These are phyloP conservation scores for Vigna reflexopilosa DNA, from an alignment of 306 rosid genomes.

Conservation along the genomic window DNA sequence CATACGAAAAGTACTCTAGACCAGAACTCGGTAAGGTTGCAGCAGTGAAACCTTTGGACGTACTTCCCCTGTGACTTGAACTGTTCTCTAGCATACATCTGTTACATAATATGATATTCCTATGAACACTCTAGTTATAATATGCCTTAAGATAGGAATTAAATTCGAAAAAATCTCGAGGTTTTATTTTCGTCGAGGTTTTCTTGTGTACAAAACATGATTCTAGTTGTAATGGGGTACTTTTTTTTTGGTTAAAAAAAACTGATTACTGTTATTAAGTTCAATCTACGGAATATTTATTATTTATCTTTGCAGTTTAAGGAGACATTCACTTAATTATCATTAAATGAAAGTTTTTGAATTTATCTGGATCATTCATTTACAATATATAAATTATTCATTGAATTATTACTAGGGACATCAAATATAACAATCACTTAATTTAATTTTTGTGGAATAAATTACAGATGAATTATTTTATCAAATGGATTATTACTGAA, in stretches of 20 bases:
- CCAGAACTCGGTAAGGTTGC: slow-evolving; percentile 62
- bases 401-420: too few species aligned
- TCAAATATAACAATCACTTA: too few species aligned
- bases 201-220: background rate
- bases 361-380: too few species aligned
- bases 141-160: background rate
- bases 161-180: background rate
- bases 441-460: too few species aligned
- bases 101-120: background rate
- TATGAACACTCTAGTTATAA: background rate
- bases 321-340: too few species aligned
- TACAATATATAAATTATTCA: too few species aligned
- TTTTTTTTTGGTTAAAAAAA: background rate
- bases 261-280: too few species aligned
- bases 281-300: too few species aligned
- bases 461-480: too few species aligned
- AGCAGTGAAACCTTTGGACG: slow-evolving; percentile 65
- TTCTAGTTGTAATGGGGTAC: background rate
- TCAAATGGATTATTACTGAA: too few species aligned
- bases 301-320: too few species aligned
- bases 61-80: slow-evolving; percentile 62
- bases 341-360: too few species aligned
- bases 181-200: background rate
- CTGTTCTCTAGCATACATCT: slow-evolving; percentile 23
- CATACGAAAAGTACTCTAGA: slow-evolving; percentile 70